Conservation (phyloP, 805 yeast genomes). For the Danielia reshetovae region DNA sequence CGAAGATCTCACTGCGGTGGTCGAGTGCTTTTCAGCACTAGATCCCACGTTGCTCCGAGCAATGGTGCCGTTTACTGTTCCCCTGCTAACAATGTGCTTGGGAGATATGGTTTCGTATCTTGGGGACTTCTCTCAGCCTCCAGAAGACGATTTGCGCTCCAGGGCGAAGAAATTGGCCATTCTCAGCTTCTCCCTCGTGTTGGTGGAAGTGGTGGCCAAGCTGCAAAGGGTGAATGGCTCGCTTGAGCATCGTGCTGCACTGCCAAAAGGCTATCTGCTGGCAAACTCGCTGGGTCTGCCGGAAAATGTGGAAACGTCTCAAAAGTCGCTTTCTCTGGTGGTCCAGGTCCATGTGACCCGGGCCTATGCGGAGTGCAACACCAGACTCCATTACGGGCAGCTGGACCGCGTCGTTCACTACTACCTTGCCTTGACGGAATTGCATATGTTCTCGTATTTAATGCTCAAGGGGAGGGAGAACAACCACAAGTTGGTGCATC, state of each 20-base stretch:
- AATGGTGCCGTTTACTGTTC: slow-evolving; percentile 8
- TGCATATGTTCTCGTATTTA: slow-evolving; percentile 11
- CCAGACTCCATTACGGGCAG: slow-evolving; percentile 2
- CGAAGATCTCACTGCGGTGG: slow-evolving; percentile 2
- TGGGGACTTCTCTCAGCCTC: background rate
- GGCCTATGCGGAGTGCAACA: slow-evolving; percentile 5
- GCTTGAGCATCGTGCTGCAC: no score
- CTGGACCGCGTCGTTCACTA: slow-evolving; percentile 4
- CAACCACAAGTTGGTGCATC: slow-evolving; percentile 6
- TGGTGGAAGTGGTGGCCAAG: slow-evolving; percentile 3
- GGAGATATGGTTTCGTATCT: background rate
- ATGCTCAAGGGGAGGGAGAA: background rate
- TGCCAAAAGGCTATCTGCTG: no score
- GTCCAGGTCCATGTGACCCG: slow-evolving; percentile 6
- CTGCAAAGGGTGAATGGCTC: no score
- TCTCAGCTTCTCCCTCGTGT: slow-evolving; percentile 6
- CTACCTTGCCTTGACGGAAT: slow-evolving; percentile 11
- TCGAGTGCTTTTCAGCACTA: background rate
- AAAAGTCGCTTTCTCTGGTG: slow-evolving; percentile 2
- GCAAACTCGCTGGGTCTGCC: no score
- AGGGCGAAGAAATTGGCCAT: slow-evolving; percentile 6
- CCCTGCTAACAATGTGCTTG: slow-evolving; percentile 1
- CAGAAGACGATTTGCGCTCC: background rate
- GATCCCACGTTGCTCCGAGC: slow-evolving; percentile 2
- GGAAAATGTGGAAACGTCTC: no score